These are phyloP conservation scores for Termitomyces sp. DNA, from an alignment of 768 basidiomycete genomes.

Conservation along the genomic window DNA sequence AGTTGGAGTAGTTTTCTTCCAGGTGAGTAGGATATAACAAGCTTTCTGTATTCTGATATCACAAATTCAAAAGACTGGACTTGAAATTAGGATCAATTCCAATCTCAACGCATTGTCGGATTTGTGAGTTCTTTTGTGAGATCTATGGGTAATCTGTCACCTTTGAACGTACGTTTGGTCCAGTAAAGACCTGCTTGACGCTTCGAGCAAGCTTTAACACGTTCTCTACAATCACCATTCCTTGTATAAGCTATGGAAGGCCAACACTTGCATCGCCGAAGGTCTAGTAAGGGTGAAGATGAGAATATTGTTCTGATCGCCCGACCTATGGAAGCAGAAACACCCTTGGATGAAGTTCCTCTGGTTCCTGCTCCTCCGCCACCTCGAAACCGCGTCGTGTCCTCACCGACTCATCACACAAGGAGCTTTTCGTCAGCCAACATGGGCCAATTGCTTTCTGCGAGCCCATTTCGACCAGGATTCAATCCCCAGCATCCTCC, in stretches of 20 bases:
- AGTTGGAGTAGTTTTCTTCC: background rate
- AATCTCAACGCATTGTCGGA: background rate
- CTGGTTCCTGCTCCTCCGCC: constrained; percentile 16
- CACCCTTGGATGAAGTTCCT: constrained; percentile 3
- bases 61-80: background rate
- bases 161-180: background rate
- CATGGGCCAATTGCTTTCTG: constrained; percentile 19
- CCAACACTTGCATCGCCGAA: constrained; percentile 31
- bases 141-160: background rate
- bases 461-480: constrained; percentile 25
- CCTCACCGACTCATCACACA: constrained; percentile 16
- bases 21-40: background rate
- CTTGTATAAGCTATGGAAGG: constrained; percentile 11
- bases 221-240: constrained; percentile 8
- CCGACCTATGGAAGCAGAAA: constrained; percentile 15
- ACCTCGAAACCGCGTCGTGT: constrained; percentile 23
- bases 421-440: constrained; percentile 23
- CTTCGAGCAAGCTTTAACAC: background rate
- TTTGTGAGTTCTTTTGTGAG: background rate
- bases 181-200: background rate
- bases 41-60: background rate
- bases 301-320: constrained; percentile 24
- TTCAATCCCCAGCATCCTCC: constrained; percentile 19
- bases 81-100: background rate
- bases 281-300: constrained; percentile 38